Conservation (phyloP, 306 rosid species). For the Ceratonia siliqua region DNA sequence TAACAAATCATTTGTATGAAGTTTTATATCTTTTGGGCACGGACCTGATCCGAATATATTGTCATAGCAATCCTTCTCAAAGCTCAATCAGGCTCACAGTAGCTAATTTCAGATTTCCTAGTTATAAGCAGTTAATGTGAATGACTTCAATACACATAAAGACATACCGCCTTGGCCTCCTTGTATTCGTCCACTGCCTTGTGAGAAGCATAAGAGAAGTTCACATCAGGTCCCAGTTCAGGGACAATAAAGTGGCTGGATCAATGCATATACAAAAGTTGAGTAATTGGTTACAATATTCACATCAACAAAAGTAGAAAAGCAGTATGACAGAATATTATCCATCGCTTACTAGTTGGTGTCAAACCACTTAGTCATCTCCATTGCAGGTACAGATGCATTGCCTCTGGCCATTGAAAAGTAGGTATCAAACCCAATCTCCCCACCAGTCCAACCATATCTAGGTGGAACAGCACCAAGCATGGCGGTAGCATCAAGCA, state of each 20-base stretch:
- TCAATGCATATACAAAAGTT: constrained; percentile 23
- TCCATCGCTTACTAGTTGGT: constrained; percentile 82
- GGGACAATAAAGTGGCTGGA: constrained; percentile 95
- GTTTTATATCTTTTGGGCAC: background rate
- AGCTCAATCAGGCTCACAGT: background rate
- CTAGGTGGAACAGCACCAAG: constrained; percentile 90
- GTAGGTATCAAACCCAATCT: constrained; percentile 76
- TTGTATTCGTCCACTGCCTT: constrained; percentile 91
- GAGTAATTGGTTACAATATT: constrained; percentile 18
- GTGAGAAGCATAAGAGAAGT: constrained; percentile 82
- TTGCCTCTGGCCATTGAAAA: constrained; percentile 98
- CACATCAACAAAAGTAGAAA: background rate
- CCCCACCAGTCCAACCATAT: constrained; percentile 84
- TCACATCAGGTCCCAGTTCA: constrained; percentile 84
- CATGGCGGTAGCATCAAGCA: constrained; percentile 80
- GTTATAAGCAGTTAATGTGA: background rate
- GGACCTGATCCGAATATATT: background rate
- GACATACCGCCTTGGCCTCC: constrained; percentile 93
- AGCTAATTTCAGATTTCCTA: background rate
- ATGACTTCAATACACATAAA: background rate
- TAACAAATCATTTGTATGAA: background rate
- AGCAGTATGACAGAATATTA: background rate
- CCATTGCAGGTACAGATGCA: constrained; percentile 93
- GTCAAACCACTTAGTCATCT: constrained; percentile 99
- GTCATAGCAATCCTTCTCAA: background rate